Base-by-base conservation (phyloP, 441 rosid species). In the Euphorbia schlechtendalii region DNA sequence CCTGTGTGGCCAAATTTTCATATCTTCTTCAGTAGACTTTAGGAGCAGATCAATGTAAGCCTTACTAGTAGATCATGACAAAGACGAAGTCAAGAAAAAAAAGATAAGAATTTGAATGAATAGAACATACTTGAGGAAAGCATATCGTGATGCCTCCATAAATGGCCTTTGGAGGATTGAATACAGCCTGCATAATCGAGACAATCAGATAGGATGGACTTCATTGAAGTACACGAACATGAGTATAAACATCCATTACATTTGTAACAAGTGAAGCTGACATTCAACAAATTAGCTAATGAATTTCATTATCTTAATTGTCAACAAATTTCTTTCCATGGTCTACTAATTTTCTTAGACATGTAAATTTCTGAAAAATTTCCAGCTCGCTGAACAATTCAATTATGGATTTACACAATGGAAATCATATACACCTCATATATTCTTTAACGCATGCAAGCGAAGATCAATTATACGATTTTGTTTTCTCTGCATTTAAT, bases 121-220 rank as follows among this genome's bases (percentile, higher is more conserved):
- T 21, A 53, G 24, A 30, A 60, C 56, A 63, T 81, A 88, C 97
- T 90, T 90, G 96, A 22, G 96, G 97, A 68, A 91, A 91, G 65
- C 96, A 91, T 45, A 91, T 83, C 17, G 96, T 94, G 66, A 91
- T 88, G 53, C 97, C 97, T 71, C 97, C 97, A 69, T 94, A 76
- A 21, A 88, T 86, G 0, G 90, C 82, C 71, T 83, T 70, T n/a
- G 94, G 92, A 66, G 96, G 96, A 71, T 73, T 88, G 43, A 76
- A 84, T 68, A 79, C 72, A 25, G 94, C 92, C 97, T 90, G 66
- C 36, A 66, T 36, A 49, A 64, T 32, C 24, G 48, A 59, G 51
- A 58, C 27, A 8, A 9, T 67, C 51, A 34, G 49, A 30, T 67
- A 11, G 49, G 7, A 24, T 59, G 34, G 34, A 3, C 6, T 32